Evolutionary conservation across 208 protist species (phyloP), one percentile per base, ranked within the genome.

Genomic region (Endotrypanum monterogeii): DNA sequence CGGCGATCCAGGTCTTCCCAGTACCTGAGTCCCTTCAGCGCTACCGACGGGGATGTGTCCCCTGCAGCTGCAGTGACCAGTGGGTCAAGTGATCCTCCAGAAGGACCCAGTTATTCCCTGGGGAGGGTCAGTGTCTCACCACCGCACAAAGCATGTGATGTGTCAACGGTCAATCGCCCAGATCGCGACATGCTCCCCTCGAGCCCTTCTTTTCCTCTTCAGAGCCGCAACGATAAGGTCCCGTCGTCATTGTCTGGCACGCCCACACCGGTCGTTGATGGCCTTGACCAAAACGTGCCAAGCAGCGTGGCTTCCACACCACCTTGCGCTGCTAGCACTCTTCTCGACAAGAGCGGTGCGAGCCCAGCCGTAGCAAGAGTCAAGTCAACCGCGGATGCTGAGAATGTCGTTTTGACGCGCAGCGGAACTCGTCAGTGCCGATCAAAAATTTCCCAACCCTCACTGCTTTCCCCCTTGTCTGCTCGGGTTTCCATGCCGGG

Each of bases 11-110:
- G 12, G 28, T 81, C 70, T 7, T 28, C 44, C 14, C 71, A 76
- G 71, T 81, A 69, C 30, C 71, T 44, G 11, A 81, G 63, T 30
- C 76, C 76, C 4, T 67, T 41, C 25, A 81, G 71, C 71, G 48
- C 46, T 14, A 18, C 66, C 2, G 66, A 32, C 12, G 66, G 66
- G 30, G n/a, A 23, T 23, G 50, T 32, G 25, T 46, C 66, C 9
- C 9, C 32, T 20, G n/a, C 66, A 35, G 44, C 66, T 5, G 28
- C 50, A 25, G 57, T 58, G 32, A 50, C 23, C 16, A 70, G 46
- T 9, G 32, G 28, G 28, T 70, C 66, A 16, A 39, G 46, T 51
- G 44, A 28, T 25, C 9, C 8, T 16, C 25, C 63, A 54, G 28
- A 1, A 32, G 41, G 8, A 6, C 12, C 23, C 37, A 65, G 37